These are phyloP conservation scores for Areca catechu DNA, from an alignment of 176 grass and related monocot genomes.

Conservation along the genomic window DNA sequence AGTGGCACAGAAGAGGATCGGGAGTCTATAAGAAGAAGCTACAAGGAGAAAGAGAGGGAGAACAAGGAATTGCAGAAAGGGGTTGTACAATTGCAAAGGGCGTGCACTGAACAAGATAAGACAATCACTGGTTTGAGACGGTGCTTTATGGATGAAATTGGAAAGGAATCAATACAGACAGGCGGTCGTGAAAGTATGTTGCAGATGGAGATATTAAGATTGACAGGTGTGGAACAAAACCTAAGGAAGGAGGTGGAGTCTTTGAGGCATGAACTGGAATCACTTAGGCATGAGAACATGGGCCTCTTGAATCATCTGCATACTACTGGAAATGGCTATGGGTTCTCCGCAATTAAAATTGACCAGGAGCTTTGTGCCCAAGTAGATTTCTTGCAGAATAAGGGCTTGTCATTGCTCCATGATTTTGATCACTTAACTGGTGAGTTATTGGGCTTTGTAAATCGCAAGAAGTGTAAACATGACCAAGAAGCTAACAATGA, in stretches of 20 bases:
- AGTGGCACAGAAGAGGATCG: slow-evolving; percentile 40
- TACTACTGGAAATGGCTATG: slow-evolving; percentile 33
- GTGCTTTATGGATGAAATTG: slow-evolving; percentile 31
- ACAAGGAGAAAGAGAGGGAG: slow-evolving; percentile 66
- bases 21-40: slow-evolving; percentile 34
- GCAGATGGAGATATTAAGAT: slow-evolving; percentile 52
- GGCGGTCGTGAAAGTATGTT: slow-evolving; percentile 32
- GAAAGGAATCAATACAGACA: slow-evolving; percentile 28
- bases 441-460: slow-evolving; percentile 46
- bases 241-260: slow-evolving; percentile 65
- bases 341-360: slow-evolving; percentile 36
- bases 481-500: slow-evolving; percentile 1
- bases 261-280: slow-evolving; percentile 44
- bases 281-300: slow-evolving; percentile 70
- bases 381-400: slow-evolving; percentile 56
- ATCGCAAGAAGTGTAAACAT: slow-evolving; percentile 36
- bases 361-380: slow-evolving; percentile 42
- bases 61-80: slow-evolving; percentile 56
- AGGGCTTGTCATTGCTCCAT: slow-evolving; percentile 64
- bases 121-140: slow-evolving; percentile 61
- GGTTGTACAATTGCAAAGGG: slow-evolving; percentile 50
- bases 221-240: slow-evolving; percentile 73
- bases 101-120: slow-evolving; percentile 68
- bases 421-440: slow-evolving; percentile 36
- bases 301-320: slow-evolving; percentile 44